These are phyloP conservation scores for Acidiella bohemica DNA, from an alignment of 495 filamentous ascomycete species.

Conservation along the genomic window DNA sequence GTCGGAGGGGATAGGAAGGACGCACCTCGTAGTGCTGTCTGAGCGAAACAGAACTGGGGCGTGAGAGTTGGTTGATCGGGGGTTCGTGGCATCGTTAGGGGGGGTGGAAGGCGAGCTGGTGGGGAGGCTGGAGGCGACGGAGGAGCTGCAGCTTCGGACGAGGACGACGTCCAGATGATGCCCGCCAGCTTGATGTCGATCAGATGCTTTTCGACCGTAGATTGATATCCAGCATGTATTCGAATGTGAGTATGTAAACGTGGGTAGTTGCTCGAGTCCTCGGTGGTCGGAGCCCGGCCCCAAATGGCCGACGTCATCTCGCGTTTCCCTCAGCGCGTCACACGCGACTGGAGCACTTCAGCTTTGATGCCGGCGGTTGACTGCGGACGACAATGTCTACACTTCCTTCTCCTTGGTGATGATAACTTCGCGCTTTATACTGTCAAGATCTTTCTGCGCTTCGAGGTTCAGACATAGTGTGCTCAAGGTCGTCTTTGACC, in stretches of 20 bases:
- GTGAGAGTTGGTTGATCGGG: slow-evolving; percentile 51
- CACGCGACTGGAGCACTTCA: not conserved
- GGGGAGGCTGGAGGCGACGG: not conserved
- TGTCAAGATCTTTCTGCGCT: slow-evolving; percentile 12
- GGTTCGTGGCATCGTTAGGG: slow-evolving; percentile 45
- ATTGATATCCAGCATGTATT: no score
- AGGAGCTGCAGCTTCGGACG: not conserved
- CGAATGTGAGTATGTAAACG: no score
- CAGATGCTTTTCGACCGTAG: not conserved
- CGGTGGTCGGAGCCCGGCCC: not conserved
- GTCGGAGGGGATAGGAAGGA: slow-evolving; percentile 3
- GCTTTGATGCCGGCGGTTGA: not conserved
- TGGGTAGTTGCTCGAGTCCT: no score
- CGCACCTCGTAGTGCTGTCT: slow-evolving; percentile 66
- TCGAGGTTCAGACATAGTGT: slow-evolving; percentile 5
- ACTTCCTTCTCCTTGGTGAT: no score
- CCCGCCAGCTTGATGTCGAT: slow-evolving; percentile 21
- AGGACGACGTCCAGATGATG: slow-evolving; percentile 23
- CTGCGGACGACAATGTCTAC: no score
- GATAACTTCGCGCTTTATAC: slow-evolving; percentile 14
- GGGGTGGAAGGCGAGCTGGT: slow-evolving; percentile 1
- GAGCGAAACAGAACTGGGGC: slow-evolving; percentile 89
- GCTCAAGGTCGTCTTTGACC: slow-evolving; percentile 1
- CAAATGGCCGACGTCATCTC: slow-evolving; percentile 2
- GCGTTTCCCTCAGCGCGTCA: not conserved